Base-by-base conservation (phyloP, 345 rosid genomes). In the Citrus medica region DNA sequence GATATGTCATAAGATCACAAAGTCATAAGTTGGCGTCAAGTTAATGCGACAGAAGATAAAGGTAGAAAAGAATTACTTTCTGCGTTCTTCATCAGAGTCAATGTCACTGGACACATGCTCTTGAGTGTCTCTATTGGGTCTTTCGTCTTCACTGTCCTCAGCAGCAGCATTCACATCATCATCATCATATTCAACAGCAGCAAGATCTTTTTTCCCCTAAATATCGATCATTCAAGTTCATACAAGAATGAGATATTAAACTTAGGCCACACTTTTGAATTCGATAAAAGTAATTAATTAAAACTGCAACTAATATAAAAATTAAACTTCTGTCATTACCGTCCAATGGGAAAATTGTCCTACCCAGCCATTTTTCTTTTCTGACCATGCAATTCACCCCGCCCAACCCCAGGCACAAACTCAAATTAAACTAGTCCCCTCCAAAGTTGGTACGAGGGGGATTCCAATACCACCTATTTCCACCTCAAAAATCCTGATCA, bases 181-280 rank as follows among this genome's bases (percentile, higher is more conserved):
- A 30, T 81, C 89, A 74, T 84, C 92, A 79, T 79, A 81, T 81
- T 89, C 91, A 77, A 94, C 92, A 69, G 94, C 98, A 74, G 80
- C 89, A 58, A 91, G 88, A 85, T 90, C 98, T 80, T 92, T 92
- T 82, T 92, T 94, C 24, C 97, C 99, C 98, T 94, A 82, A 71
- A 81, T 67, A 69, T 61, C 13, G 62, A 84, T 37, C 62, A 71
- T 66, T 74, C 67, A 76, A 59, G 55, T 46, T 27, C 30, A 27
- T 28, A 69, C 35, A 75, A 6, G 33, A 46, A 73, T 38, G 60
- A 4, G 12, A 37, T 25, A 60, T 13, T 9, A 28, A 22, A 7
- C 14, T 32, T 25, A 3, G 56, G 27, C 40, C 16, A 24, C 25
- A 10, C 16, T 35, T 55, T 56, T 6, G 9, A 58, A 12, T 56